Conservation (phyloP, 2,329 filamentous ascomycete species). For the Colletotrichum sp. region DNA sequence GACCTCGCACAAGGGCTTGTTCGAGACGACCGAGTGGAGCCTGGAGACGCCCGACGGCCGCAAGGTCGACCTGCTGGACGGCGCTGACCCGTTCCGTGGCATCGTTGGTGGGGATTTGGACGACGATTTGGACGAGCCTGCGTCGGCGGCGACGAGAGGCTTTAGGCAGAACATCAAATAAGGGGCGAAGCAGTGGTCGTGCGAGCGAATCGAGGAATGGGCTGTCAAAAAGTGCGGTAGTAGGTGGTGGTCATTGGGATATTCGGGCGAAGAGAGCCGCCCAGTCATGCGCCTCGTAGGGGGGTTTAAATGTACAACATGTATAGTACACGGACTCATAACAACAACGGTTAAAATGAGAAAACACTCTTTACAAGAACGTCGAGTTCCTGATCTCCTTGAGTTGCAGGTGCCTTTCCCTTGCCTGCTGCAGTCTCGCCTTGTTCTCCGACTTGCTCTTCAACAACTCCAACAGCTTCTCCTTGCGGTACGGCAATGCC, state of each 20-base stretch:
- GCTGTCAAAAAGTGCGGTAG: background rate
- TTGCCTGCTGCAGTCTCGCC: conserved; percentile 51
- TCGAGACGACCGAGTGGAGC: conserved; percentile 92
- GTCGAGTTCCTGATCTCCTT: conserved; percentile 46
- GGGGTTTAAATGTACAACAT: conserved; percentile 30
- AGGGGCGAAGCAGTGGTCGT: background rate
- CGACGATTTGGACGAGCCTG: conserved; percentile 32
- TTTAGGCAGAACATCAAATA: conserved; percentile 53
- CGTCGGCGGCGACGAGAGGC: conserved; percentile 43
- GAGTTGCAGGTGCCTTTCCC: conserved; percentile 57
- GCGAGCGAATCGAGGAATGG: background rate
- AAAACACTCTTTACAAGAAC: background rate
- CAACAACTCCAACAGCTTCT: conserved; percentile 45
- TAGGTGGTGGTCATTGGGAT: background rate
- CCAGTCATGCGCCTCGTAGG: conserved; percentile 7
- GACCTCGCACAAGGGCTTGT: conserved; percentile 64
- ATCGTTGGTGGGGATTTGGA: conserved; percentile 39
- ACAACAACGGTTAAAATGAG: conserved; percentile 22
- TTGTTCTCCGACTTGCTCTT: conserved; percentile 54
- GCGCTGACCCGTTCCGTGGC: conserved; percentile 70
- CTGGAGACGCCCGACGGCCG: conserved; percentile 68
- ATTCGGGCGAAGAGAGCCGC: conserved; percentile 7
- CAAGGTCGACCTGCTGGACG: conserved; percentile 76
- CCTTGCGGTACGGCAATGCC: conserved; percentile 52
- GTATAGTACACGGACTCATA: conserved; percentile 40